Percentiles rank a stretch among this genome's conserved stretches.
Evolutionary conservation across 2,329 filamentous ascomycete species (phyloP).

Genomic region (Dissoconium aciculare): DNA sequence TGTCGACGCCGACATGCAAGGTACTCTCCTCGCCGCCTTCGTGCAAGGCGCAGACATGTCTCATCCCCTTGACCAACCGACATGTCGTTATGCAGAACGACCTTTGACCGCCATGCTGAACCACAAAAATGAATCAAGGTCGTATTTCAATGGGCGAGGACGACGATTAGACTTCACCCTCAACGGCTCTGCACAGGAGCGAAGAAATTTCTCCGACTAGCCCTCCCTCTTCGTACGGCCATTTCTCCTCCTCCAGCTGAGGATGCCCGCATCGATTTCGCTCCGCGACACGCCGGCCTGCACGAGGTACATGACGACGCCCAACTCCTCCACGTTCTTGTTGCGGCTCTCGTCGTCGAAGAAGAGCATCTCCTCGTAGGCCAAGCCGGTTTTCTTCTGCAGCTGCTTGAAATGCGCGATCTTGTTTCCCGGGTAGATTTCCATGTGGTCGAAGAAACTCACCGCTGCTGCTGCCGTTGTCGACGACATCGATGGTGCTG

Average conservation of each 20-base stretch:
- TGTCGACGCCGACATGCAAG: no score
- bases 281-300: slow-evolving; percentile 60
- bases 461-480: not conserved
- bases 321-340: slow-evolving; percentile 62
- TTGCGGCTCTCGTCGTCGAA: slow-evolving; percentile 90
- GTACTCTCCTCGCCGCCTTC: no score
- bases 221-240: slow-evolving; percentile 27
- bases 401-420: slow-evolving; percentile 69
- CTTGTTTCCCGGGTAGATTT: slow-evolving; percentile 63
- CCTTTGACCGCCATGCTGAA: no score
- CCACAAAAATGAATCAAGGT: no score
- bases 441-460: slow-evolving; percentile 37
- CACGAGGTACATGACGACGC: slow-evolving; percentile 73
- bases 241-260: slow-evolving; percentile 63
- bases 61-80: no score
- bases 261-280: slow-evolving; percentile 67
- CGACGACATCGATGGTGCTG: not conserved
- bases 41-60: no score
- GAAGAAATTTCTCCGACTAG: no score
- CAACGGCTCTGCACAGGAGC: no score
- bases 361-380: slow-evolving; percentile 78
- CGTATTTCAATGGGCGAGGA: no score
- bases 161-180: no score
- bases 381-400: slow-evolving; percentile 53
- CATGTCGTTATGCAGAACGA: no score